Base-by-base conservation (phyloP, 2,329 filamentous ascomycete species). In the Xylaria multiplex region DNA sequence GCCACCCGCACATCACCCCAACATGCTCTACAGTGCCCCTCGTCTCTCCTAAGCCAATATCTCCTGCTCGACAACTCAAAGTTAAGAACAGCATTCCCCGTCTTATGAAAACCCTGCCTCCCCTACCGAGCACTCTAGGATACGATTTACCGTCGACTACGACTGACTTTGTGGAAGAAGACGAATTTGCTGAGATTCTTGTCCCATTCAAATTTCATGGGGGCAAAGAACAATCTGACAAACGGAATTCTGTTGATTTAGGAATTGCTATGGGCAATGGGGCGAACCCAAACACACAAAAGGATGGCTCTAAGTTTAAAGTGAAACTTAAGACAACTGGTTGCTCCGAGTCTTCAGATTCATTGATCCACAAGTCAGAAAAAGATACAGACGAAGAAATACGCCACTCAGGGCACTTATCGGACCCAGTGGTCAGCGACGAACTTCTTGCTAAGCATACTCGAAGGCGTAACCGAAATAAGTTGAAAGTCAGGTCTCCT, bases 71-170 rank as follows among this genome's bases (percentile, higher is more conserved):
- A 32, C 77, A 81, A 67, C 76, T 84, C 19, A 81, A 78, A 58
- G 76, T 83, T 45, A 83, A 82, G 64, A 83, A 82, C 67, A 85
- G 82, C 67, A 82, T 84, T 58, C 82, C 84, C 6, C 80, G 81
- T 46, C 74, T 86, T 14, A 86, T 86, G 83, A 86, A 86, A 71
- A 80, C 81, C 24, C 70, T 86, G 48, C 84, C 84, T 14, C 77
- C 81, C 14, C 69, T 85, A 7, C 83, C 84, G 3, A 73, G 73
- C 4, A 75, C 71, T 60, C 53, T 66, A 27, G 68, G 69, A 22
- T 76, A 75, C 55, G 43, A 67, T 53, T 19, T 69, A 8, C 64
- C 71, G 2, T 58, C 70, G 45, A 68, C 71, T 22, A 61, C 74
- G 40, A 70, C 64, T 22, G 67, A 69, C 30, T 50, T 58, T 9